Evolutionary conservation across 2,329 filamentous ascomycete genomes (phyloP), one percentile per base, ranked within the genome.

Genomic region (Sarocladiaceae sp.): DNA sequence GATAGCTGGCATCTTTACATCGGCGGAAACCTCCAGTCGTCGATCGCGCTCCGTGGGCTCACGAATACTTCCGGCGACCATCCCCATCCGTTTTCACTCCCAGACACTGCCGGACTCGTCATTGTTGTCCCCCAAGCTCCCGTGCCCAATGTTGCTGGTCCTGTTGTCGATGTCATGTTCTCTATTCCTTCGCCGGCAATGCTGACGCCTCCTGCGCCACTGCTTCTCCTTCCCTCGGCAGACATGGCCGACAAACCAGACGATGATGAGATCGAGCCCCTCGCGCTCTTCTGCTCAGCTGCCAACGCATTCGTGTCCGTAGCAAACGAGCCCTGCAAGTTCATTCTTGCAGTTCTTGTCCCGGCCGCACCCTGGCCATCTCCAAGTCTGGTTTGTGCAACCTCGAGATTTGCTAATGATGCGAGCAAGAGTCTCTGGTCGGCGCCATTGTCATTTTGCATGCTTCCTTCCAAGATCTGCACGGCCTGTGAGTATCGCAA

Each of bases 361-460:
- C 31, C 29, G 4, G 54, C 55, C 26, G 65, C 66, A 42, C 63
- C 64, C 15, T 55, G 37, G 54, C 48, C 56, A 56, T 56, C 52
- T 50, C 61, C 56, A 26, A 55, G 51, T 46, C 59, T 60, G 44
- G 53, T 56, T 18, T 66, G 54, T 3, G 63, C 59, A 10, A 54
- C 61, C 50, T 68, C 66, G 20, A 68, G 57, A 52, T 68, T 68
- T 15, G 64, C 62, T n/a, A 68, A 55, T n/a, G 64, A 64, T 4
- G 63, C 63, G 46, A 62, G 58, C 17, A 64, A 56, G 13, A 67
- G 56, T 20, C 66, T 62, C 55, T 66, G 64, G 48, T 68, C 66
- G 10, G 59, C 61, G 35, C 63, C 62, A 17, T 11, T 37, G 15
- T 28, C 20, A 13, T 39, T n/a, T n/a, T n/a, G n/a, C n/a, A n/a